Evolutionary conservation across 2,329 filamentous ascomycete species (phyloP).

Genomic region (Fusarium sp.): DNA sequence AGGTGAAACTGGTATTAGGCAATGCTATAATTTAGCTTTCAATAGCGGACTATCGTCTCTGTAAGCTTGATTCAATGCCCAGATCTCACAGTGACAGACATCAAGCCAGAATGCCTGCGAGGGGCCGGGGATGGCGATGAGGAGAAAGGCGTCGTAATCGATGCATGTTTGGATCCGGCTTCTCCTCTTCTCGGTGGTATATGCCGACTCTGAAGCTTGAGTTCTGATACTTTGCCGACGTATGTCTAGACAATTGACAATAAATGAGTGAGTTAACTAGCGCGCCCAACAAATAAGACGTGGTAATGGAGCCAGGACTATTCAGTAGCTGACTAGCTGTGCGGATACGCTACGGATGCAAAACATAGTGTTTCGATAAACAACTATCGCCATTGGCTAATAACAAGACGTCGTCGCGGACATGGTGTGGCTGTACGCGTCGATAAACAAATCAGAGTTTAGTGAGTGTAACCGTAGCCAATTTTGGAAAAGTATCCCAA

Average conservation of each 20-base stretch:
- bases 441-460: slow-evolving; percentile 37
- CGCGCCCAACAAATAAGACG: slow-evolving; percentile 19
- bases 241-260: background rate
- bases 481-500: slow-evolving; percentile 13
- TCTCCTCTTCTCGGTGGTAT: slow-evolving; percentile 18
- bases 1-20: background rate
- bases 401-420: slow-evolving; percentile 2
- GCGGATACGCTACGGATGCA: background rate
- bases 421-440: slow-evolving; percentile 23
- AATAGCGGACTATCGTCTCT: slow-evolving; percentile 8
- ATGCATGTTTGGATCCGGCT: slow-evolving; percentile 12
- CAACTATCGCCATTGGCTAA: background rate
- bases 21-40: slow-evolving; percentile 11
- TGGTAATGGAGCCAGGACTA: slow-evolving; percentile 19
- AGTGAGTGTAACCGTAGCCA: slow-evolving; percentile 22
- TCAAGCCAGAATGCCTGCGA: slow-evolving; percentile 8
- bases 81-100: slow-evolving; percentile 2
- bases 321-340: background rate
- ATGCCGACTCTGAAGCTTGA: slow-evolving; percentile 11
- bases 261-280: slow-evolving; percentile 14
- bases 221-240: slow-evolving; percentile 12
- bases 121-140: slow-evolving; percentile 1
- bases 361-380: slow-evolving; percentile 3
- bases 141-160: slow-evolving; percentile 16
- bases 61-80: slow-evolving; percentile 1